phyloP scores from a whole-genome alignment of 2,329 filamentous ascomycete genomes.

The Cercospora citrullina region DNA sequence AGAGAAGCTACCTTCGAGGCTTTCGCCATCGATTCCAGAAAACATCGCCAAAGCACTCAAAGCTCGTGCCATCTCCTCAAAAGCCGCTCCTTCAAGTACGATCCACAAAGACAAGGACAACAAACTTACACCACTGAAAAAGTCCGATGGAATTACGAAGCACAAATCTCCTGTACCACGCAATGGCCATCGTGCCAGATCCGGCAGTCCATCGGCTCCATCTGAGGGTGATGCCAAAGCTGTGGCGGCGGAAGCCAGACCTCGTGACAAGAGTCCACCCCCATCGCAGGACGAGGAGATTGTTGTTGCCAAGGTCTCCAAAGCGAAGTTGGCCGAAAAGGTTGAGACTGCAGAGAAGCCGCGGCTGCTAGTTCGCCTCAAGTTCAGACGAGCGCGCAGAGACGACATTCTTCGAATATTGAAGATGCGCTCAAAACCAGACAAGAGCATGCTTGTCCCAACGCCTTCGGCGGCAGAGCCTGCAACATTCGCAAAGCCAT shows the following conservation, averaged over 20 bases:
- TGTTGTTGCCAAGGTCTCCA: constrained; percentile 19
- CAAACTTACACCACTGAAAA: constrained; percentile 28
- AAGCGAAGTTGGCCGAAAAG: constrained; percentile 16
- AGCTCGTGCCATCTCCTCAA: constrained; percentile 34
- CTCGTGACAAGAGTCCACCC: constrained; percentile 19
- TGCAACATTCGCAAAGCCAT: constrained; percentile 11
- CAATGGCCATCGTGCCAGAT: constrained; percentile 34
- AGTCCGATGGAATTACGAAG: constrained; percentile 25
- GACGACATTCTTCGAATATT: constrained; percentile 35
- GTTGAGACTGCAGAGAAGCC: constrained; percentile 14
- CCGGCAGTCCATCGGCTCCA: constrained; percentile 33
- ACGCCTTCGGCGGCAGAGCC: constrained; percentile 17
- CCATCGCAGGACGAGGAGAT: constrained; percentile 29
- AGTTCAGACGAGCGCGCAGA: constrained; percentile 32
- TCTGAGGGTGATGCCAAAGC: constrained; percentile 27
- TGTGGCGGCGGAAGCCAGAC: constrained; percentile 15
- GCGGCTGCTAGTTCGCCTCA: constrained; percentile 33
- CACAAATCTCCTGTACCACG: constrained; percentile 34
- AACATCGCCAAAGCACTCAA: constrained; percentile 57
- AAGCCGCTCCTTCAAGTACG: constrained; percentile 17
- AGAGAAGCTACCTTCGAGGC: constrained; percentile 51
- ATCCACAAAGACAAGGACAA: constrained; percentile 26
- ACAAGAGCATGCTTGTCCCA: constrained; percentile 20
- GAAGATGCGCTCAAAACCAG: constrained; percentile 31
- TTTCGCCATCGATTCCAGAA: constrained; percentile 60